phyloP scores from a whole-genome alignment of 352 stramenopile genomes.

The Phytophthora fragariae region DNA sequence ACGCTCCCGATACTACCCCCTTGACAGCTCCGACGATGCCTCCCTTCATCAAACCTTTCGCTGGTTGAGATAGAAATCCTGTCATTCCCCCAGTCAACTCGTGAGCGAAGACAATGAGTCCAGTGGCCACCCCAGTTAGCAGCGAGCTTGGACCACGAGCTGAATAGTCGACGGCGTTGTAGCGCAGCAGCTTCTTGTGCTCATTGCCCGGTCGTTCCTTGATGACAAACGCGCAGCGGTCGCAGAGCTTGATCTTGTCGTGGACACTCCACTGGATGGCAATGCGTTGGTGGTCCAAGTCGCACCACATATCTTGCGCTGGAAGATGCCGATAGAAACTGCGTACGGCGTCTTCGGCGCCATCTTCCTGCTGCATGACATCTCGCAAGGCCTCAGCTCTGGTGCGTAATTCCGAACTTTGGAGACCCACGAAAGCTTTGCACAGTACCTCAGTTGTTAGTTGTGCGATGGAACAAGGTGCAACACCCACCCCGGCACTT shows the following conservation, averaged over 20 bases:
- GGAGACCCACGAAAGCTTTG: slow-evolving; percentile 73
- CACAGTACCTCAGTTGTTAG: slow-evolving; percentile 81
- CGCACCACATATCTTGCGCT: slow-evolving; percentile 84
- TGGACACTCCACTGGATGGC: slow-evolving; percentile 42
- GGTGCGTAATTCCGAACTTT: slow-evolving; percentile 47
- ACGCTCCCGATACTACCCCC: slow-evolving; percentile 28
- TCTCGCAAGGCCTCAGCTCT: slow-evolving; percentile 52
- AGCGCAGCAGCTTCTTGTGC: slow-evolving; percentile 32
- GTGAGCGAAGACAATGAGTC: slow-evolving; percentile 31
- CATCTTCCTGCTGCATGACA: slow-evolving; percentile 85
- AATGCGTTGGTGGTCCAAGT: slow-evolving; percentile 37
- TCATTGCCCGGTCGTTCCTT: slow-evolving; percentile 32
- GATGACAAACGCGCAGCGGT: slow-evolving; percentile 42
- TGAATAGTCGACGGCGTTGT: slow-evolving; percentile 49
- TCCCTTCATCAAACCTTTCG: slow-evolving; percentile 32
- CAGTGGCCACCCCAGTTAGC: slow-evolving; percentile 29
- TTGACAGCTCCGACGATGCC: slow-evolving; percentile 30
- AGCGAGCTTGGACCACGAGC: slow-evolving; percentile 43
- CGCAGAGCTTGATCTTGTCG: slow-evolving; percentile 50
- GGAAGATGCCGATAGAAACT: slow-evolving; percentile 89
- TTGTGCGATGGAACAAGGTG: slow-evolving; percentile 78
- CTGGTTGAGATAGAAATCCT: slow-evolving; percentile 46
- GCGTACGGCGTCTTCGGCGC: slow-evolving; percentile 75
- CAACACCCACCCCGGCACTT: slow-evolving; percentile 75
- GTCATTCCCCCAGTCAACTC: slow-evolving; percentile 56